A percentile compares a stretch with the other conserved stretches of the same genome.
Conservation (phyloP, 2,329 filamentous ascomycete genomes). For the Neoarthrinium moseri region DNA sequence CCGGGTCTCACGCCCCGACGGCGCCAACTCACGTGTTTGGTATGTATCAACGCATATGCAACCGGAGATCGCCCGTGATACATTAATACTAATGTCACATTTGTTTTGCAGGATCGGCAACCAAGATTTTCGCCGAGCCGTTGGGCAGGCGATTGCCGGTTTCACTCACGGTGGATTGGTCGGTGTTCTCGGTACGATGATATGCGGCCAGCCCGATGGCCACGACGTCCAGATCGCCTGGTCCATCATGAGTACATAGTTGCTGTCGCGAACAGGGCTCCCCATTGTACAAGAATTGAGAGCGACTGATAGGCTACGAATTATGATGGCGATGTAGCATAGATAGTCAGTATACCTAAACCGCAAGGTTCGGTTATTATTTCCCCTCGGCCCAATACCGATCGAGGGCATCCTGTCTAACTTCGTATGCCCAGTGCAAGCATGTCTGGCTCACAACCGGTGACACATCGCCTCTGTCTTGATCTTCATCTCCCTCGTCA, state of each 20-base stretch:
- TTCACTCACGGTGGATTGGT: background rate
- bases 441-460: slow-evolving; percentile 57
- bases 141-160: background rate
- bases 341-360: too few relatives aligned
- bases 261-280: too few relatives aligned
- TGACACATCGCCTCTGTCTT: slow-evolving; percentile 41
- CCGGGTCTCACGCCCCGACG: background rate
- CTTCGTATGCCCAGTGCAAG: slow-evolving; percentile 54
- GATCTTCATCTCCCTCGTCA: slow-evolving; percentile 44
- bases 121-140: background rate
- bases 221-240: background rate
- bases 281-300: too few relatives aligned
- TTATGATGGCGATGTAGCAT: too few relatives aligned
- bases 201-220: background rate
- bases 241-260: background rate
- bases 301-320: too few relatives aligned
- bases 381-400: slow-evolving; percentile 37
- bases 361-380: too few relatives aligned
- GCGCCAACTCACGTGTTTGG: background rate
- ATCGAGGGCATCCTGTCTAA: slow-evolving; percentile 48
- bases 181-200: background rate
- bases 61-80: background rate
- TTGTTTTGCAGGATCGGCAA: background rate
- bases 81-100: background rate
- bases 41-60: too few relatives aligned